Base-by-base conservation (phyloP, 169 alveolate species). In the Theileria equi region DNA sequence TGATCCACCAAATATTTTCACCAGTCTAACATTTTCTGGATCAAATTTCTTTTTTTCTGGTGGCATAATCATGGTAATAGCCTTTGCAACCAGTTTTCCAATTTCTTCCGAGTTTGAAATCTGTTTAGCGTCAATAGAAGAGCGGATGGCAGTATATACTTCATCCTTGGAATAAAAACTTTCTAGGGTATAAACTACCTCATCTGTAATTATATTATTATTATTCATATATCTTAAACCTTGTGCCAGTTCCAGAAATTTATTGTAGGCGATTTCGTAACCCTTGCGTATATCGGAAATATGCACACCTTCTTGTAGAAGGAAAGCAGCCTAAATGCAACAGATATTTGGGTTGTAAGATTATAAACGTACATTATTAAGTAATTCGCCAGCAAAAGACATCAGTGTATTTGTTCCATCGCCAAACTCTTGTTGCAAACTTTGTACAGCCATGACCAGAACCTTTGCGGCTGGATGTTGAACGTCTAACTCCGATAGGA, bases 391-490 rank as follows among this genome's bases (percentile, higher is more conserved):
- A 23, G 98, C 96, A 25, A 98, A 71, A 23, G 97, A 90, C 68
- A 98, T 93, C 43, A 96, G 97, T 10, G 97, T 89, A 93, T 96
- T 98, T 40, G 98, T 95, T 57, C 96, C 98, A 74, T 97, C 99
- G 3, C 99, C 99, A 60, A 91, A 94, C 88, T 98, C 99, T 49
- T 80, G 89, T 60, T 96, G 96, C 93, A 95, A 94, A 72, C 96
- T 92, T 78, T 96, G 94, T 21, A 98, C 97, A n/a, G 99, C 98
- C 92, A 92, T 89, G 36, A 94, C 97, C 38, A 98, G 80, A 88
- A 98, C 91, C 84, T 96, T 96, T 16, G 98, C 99, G 29, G 99
- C 99, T 29, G 99, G 99, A 82, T 98, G 99, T 82, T 95, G 94
- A 36, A 98, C 98, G 63, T 98, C 99, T 36, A 97, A 79, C 70